These are phyloP conservation scores for Camelina neglecta DNA, from an alignment of 345 rosid species.

Conservation along the genomic window DNA sequence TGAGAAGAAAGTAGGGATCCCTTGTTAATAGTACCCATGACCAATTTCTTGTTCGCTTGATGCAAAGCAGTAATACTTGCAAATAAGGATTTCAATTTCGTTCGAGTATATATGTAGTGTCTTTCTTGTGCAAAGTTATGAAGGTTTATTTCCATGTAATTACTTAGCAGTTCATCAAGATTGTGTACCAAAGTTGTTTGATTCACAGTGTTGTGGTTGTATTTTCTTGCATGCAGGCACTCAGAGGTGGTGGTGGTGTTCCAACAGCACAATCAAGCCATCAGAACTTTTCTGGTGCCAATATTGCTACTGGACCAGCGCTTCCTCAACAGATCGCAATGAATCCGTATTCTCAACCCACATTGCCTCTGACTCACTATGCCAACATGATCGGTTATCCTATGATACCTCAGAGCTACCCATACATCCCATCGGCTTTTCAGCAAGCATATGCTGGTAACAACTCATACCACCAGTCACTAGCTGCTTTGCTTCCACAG, in stretches of 20 bases:
- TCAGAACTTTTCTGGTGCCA: conserved; percentile 62
- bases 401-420: conserved; percentile 80
- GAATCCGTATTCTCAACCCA: conserved; percentile 85
- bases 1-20: not conserved
- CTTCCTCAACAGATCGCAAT: conserved; percentile 82
- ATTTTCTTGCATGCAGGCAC: conserved; percentile 51
- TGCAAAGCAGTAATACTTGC: not conserved
- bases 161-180: not conserved
- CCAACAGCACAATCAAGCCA: conserved; percentile 68
- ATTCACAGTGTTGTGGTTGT: conserved; percentile 19
- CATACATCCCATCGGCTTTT: conserved; percentile 83
- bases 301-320: conserved; percentile 69
- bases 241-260: conserved; percentile 54
- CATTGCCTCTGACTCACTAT: conserved; percentile 76
- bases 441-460: conserved; percentile 86
- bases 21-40: not conserved
- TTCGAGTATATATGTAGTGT: not conserved
- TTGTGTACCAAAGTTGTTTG: not conserved
- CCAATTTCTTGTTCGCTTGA: conserved; percentile 4
- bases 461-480: conserved; percentile 74
- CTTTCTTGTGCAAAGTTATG: not conserved
- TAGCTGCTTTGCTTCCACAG: conserved; percentile 83
- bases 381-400: conserved; percentile 89
- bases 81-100: not conserved
- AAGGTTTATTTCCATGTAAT: not conserved